Base-by-base conservation (phyloP, 805 yeast species). In the Metschnikowia arizonensis region DNA sequence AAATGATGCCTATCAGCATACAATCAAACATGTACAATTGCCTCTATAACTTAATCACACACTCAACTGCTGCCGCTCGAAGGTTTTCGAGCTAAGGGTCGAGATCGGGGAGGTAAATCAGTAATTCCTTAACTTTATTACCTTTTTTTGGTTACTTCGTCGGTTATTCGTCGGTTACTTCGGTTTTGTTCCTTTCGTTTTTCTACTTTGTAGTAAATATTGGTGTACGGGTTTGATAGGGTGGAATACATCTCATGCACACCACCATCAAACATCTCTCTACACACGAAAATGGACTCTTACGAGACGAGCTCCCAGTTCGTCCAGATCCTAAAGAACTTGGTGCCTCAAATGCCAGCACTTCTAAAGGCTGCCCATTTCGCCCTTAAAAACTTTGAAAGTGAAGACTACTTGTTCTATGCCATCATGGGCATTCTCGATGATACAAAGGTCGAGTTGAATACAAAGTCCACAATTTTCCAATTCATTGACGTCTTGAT, bases 301-400 rank as follows among this genome's bases (percentile, higher is more conserved):
- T 87, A 91, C 62, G 96, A 88, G 58, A 89, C 90, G 4, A 76
- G 91, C 47, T 67, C 88, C 37, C 85, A 84, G 62, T 83, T 90
- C 56, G 73, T 80, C 5, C 86, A 82, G 54, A 77, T 81, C 35
- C 70, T 90, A 44, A 75, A 81, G 53, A 62, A 73, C 5, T 66
- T 91, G 33, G 82, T 80, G 34, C 90, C 96, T 0, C 76, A 88
- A 1, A 65, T 70, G 40, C 76, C 66, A 53, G 68, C 70, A n/a
- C 66, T 79, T 26, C 62, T 67, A 8, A 74, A 74, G 41, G 75
- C 81, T 7, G 77, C 82, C 1, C 73, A 71, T 48, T 82, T 79
- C 59, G 78, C 86, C 2, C 61, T 82, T 49, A 73, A 75, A 50
- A 71, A 82, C 55, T 58, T 67, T 30, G 89, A 79, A 15, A 70